A percentile compares a stretch with the other conserved stretches of the same genome.
These are phyloP conservation scores for Syzygium oleosum DNA, from an alignment of 345 rosid genomes.

Conservation along the genomic window DNA sequence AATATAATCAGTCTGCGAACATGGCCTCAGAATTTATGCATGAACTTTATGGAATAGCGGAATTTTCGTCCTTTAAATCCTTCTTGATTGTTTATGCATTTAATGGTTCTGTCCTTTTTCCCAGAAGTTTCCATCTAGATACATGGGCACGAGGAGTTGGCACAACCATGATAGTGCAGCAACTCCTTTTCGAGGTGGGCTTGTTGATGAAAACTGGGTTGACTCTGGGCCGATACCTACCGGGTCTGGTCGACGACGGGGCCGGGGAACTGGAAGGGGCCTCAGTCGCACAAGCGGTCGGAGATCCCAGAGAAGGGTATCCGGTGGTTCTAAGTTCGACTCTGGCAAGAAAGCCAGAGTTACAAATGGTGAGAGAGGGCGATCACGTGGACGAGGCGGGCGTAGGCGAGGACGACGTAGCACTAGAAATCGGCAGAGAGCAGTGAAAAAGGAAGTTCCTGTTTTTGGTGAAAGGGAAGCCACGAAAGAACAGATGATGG, in stretches of 20 bases:
- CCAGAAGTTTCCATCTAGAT: conserved; percentile 31
- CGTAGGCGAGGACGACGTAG: conserved; percentile 47
- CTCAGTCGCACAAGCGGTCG: conserved; percentile 31
- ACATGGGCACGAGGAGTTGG: conserved; percentile 19
- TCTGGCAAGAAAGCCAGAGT: conserved; percentile 32
- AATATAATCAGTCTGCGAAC: background rate
- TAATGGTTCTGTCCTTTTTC: background rate
- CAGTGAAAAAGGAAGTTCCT: conserved; percentile 24
- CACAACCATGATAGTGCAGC: conserved; percentile 15
- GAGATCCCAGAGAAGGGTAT: conserved; percentile 26
- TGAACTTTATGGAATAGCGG: background rate
- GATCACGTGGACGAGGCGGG: conserved; percentile 34
- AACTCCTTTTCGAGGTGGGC: conserved; percentile 20
- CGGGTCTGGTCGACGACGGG: conserved; percentile 32
- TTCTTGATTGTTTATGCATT: background rate
- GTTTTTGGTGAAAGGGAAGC: conserved; percentile 5
- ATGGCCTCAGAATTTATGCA: background rate
- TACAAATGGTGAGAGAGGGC: conserved; percentile 24
- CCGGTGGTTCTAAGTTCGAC: conserved; percentile 21
- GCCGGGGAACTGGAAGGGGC: conserved; percentile 27
- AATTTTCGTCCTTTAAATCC: background rate
- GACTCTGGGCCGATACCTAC: conserved; percentile 23
- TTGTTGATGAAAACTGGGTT: conserved; percentile 41
- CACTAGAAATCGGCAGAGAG: conserved; percentile 35
- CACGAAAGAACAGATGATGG: conserved; percentile 5